Conservation (phyloP, 768 basidiomycete genomes). For the Lactifluus rugatus region DNA sequence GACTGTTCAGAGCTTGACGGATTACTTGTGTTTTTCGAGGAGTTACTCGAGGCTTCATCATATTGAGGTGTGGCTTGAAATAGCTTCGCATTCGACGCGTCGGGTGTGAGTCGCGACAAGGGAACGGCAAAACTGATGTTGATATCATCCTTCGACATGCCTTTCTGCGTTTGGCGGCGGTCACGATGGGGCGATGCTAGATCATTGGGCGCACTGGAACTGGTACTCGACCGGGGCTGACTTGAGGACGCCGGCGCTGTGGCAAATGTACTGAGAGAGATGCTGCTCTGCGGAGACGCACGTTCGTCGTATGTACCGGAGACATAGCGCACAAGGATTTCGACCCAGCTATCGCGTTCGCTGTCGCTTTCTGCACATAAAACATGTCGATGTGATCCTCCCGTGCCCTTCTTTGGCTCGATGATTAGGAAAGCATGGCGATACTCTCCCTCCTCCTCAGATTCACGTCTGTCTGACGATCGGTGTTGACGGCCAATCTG, state of each 20-base stretch:
- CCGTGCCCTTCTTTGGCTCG: constrained; percentile 68
- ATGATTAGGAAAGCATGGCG: constrained; percentile 97
- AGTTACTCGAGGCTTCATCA: constrained; percentile 24
- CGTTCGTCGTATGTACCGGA: constrained; percentile 67
- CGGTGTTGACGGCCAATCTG: constrained; percentile 94
- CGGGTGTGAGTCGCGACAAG: constrained; percentile 45
- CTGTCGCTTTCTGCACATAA: constrained; percentile 93
- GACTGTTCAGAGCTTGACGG: constrained; percentile 37
- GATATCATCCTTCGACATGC: constrained; percentile 51
- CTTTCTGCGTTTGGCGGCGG: constrained; percentile 25
- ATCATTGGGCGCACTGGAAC: constrained; percentile 37
- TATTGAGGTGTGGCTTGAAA: constrained; percentile 37
- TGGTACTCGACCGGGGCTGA: constrained; percentile 52
- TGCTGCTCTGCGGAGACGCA: constrained; percentile 11
- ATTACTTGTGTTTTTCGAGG: constrained; percentile 36
- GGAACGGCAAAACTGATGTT: constrained; percentile 44
- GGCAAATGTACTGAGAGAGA: constrained; percentile 19
- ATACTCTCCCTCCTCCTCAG: constrained; percentile 86
- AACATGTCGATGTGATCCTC: constrained; percentile 74
- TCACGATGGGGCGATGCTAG: constrained; percentile 21
- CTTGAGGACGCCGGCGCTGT: constrained; percentile 23
- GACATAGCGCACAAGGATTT: constrained; percentile 83
- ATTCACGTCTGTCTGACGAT: constrained; percentile 38
- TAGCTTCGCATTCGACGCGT: constrained; percentile 48
- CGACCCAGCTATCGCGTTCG: constrained; percentile 92